Evolutionary conservation across 2,329 filamentous ascomycete species (phyloP), one percentile per base, ranked within the genome.

Genomic region (Mycosphaerella sp.): DNA sequence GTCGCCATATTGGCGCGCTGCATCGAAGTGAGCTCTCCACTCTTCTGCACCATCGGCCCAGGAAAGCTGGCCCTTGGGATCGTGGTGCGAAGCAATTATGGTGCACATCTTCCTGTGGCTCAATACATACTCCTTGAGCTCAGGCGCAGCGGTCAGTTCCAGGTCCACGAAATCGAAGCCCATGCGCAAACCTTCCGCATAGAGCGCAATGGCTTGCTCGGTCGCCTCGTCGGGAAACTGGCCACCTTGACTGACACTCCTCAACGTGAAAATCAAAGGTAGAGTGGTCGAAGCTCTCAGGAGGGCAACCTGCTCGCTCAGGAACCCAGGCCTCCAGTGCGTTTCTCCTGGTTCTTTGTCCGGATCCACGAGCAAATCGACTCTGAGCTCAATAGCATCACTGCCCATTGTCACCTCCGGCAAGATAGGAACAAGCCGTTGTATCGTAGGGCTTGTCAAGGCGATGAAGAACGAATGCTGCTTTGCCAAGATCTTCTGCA

Each of bases 1-100:
- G 67, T 97, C 90, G 45, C 92, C 93, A 64, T 89, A 88, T 67
- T 95, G 87, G 11, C 96, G 75, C 12, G 92, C 92, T 66, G 83
- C 84, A 72, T 96, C 96, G 77, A 95, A 97, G 72, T 84, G 85
- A 29, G 85, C 80, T 53, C 93, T 84, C 92, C 93, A 98, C 0
- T 88, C 89, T 29, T 61, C 62, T 7, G 60, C 64, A 3, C 59
- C 65, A n/a, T 95, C 91, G 60, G 79, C 84, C 93, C 93, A 98
- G 1, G 88, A 92, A 14, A 97, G 76, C 21, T 78, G 76, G 7
- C 86, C 86, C 53, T 80, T 74, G 0, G 90, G 88, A 68, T 98
- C 93, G 69, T 98, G 93, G 69, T 98, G 92, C 0, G 93, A 98
- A 7, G 92, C 90, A 64, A 98, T 95, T 66, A 98, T 87, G 58